Conservation (phyloP, 495 filamentous ascomycete genomes). For the Thermochaetoides thermophila region DNA sequence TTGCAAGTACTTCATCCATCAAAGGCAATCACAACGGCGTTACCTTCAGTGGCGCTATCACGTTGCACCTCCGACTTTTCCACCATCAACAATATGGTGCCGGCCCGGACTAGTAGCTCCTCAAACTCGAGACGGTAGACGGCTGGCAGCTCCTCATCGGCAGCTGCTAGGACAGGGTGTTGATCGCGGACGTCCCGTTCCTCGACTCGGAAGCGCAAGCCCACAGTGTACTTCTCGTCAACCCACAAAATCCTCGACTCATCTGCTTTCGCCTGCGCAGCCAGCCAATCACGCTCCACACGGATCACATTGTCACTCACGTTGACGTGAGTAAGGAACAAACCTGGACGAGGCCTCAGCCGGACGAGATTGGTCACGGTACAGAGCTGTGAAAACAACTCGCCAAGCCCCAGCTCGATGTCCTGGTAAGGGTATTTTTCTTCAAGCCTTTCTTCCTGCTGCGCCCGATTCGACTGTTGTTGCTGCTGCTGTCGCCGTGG, state of each 20-base stretch:
- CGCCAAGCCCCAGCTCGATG: constrained; percentile 49
- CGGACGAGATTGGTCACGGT: constrained; percentile 54
- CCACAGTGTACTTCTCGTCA: constrained; percentile 37
- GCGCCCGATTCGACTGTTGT: constrained; percentile 11
- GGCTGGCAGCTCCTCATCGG: constrained; percentile 42
- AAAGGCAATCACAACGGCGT: constrained; percentile 44
- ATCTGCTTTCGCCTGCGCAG: constrained; percentile 15
- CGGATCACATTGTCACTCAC: constrained; percentile 50
- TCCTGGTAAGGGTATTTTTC: constrained; percentile 35
- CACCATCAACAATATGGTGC: constrained; percentile 39
- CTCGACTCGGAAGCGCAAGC: constrained; percentile 40
- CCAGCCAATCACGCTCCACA: constrained; percentile 56
- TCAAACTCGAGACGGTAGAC: constrained; percentile 45
- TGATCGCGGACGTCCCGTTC: constrained; percentile 16
- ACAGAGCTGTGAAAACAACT: constrained; percentile 59
- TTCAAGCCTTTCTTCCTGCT: constrained; percentile 15
- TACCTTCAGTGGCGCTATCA: constrained; percentile 33
- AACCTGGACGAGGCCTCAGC: constrained; percentile 39
- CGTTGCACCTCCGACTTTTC: constrained; percentile 42
- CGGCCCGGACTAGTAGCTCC: constrained; percentile 48
- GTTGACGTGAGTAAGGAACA: constrained; percentile 45
- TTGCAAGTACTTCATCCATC: constrained; percentile 15
- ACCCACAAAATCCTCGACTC: constrained; percentile 39
- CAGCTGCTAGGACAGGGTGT: constrained; percentile 31
- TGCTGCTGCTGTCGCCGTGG: constrained; percentile 6